These are phyloP conservation scores for Rhizophora apiculata DNA, from an alignment of 345 rosid genomes.

Conservation along the genomic window DNA sequence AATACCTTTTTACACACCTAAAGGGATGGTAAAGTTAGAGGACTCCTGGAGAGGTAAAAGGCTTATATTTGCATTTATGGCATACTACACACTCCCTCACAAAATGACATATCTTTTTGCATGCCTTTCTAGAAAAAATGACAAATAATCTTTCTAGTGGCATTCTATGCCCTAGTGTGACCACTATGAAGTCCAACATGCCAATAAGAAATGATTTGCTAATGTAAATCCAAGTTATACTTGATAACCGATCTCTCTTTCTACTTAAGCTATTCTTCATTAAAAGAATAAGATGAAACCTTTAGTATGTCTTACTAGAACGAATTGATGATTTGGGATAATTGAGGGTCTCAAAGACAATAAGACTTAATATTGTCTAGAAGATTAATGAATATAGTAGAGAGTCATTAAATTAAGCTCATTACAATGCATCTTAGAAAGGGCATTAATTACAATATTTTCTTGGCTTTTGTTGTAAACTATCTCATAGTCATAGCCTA, in stretches of 20 bases:
- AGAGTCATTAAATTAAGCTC: no score
- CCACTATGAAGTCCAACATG: background rate
- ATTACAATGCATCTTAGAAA: no score
- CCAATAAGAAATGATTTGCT: background rate
- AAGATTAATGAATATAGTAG: no score
- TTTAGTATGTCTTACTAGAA: no score
- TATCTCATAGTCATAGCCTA: no score
- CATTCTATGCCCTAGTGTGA: background rate
- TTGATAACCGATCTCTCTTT: background rate
- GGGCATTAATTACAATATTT: no score
- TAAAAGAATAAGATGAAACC: no score
- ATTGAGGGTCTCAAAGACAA: accelerated
- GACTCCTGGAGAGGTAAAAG: background rate
- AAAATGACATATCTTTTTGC: background rate
- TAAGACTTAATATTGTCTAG: no score
- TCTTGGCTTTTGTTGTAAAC: no score
- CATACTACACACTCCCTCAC: background rate
- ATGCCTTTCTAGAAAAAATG: background rate
- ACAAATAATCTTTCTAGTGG: background rate
- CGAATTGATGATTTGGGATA: no score
- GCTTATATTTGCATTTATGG: background rate
- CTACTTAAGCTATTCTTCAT: no score
- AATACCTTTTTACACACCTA: background rate
- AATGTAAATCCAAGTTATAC: no score
- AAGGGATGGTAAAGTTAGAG: background rate